phyloP scores from a whole-genome alignment of 2,329 filamentous ascomycete genomes.

The Trichoderma brevicompactum region DNA sequence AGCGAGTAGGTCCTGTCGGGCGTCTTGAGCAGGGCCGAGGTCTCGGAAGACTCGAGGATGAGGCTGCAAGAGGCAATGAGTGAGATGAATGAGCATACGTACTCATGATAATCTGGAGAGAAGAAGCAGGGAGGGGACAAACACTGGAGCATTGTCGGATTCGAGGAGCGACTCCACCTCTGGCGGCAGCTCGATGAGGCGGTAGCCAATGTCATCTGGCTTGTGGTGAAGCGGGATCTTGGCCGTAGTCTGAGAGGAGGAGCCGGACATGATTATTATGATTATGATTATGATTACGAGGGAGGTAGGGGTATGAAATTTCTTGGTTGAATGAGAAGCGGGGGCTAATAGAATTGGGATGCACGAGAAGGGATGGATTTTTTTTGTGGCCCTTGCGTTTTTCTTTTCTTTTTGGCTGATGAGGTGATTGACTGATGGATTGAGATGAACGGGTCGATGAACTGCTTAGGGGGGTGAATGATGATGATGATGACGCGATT shows the following conservation, averaged over 20 bases:
- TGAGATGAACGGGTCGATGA: too few relatives aligned
- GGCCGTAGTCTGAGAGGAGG: conserved; percentile 41
- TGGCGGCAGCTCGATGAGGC: conserved; percentile 64
- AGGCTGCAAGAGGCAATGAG: conserved; percentile 43
- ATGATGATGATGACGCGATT: neutral
- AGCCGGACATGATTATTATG: conserved; percentile 45
- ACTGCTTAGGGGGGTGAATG: too few relatives aligned
- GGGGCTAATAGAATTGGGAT: neutral
- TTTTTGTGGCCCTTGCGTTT: too few relatives aligned
- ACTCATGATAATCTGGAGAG: neutral
- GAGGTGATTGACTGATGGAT: neutral
- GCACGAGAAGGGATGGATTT: too few relatives aligned
- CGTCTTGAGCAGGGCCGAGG: conserved; percentile 56
- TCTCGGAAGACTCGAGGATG: conserved; percentile 54
- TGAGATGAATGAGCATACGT: neutral
- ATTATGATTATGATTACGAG: neutral
- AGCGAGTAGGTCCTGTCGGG: conserved; percentile 60
- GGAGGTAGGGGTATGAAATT: neutral
- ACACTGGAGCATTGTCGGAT: conserved; percentile 58
- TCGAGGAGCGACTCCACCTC: conserved; percentile 62
- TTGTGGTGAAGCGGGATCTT: conserved; percentile 57
- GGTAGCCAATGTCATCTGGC: conserved; percentile 57
- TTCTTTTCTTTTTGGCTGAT: too few relatives aligned
- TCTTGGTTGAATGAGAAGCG: neutral
- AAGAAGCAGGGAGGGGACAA: conserved; percentile 37